Evolutionary conservation across 1,284 basidiomycete species (phyloP).

Genomic region (Pascua sp.): DNA sequence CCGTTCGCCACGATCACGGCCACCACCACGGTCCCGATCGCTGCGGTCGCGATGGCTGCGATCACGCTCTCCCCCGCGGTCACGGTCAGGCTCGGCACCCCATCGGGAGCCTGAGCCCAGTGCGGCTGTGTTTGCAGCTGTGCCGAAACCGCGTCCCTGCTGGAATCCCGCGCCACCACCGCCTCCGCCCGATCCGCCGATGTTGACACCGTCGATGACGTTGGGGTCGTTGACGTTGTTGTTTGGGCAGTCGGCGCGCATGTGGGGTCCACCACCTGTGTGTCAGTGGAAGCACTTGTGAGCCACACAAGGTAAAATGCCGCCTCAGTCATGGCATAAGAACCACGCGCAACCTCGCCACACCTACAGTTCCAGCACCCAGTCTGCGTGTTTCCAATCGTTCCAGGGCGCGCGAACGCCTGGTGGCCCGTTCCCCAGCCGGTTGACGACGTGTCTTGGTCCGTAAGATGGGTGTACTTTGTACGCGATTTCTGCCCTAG

Average conservation of each 20-base stretch:
- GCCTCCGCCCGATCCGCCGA: conserved; percentile 1
- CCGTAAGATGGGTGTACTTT: conserved; percentile 88
- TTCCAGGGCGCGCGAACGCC: conserved; percentile 55
- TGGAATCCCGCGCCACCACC: neutral
- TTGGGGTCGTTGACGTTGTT: conserved; percentile 32
- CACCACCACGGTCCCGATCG: neutral
- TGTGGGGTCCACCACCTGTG: conserved; percentile 69
- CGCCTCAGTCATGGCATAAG: no score
- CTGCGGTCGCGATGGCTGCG: neutral
- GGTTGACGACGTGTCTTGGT: conserved; percentile 87
- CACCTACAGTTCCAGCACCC: conserved; percentile 77
- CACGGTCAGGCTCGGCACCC: conserved; percentile 4
- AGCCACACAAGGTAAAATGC: no score
- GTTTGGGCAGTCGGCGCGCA: conserved; percentile 61
- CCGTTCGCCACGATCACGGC: conserved; percentile 2
- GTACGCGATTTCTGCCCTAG: conserved; percentile 29
- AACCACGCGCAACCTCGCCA: neutral
- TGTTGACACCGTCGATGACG: conserved; percentile 25
- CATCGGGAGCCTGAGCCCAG: conserved; percentile 18
- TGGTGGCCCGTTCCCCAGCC: conserved; percentile 64
- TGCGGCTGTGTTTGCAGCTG: conserved; percentile 10
- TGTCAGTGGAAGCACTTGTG: neutral
- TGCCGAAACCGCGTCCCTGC: conserved; percentile 1
- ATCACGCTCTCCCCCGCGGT: conserved; percentile 4
- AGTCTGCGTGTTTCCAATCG: conserved; percentile 52